phyloP scores from a whole-genome alignment of 169 alveolate species.

The Babesia ovata region DNA sequence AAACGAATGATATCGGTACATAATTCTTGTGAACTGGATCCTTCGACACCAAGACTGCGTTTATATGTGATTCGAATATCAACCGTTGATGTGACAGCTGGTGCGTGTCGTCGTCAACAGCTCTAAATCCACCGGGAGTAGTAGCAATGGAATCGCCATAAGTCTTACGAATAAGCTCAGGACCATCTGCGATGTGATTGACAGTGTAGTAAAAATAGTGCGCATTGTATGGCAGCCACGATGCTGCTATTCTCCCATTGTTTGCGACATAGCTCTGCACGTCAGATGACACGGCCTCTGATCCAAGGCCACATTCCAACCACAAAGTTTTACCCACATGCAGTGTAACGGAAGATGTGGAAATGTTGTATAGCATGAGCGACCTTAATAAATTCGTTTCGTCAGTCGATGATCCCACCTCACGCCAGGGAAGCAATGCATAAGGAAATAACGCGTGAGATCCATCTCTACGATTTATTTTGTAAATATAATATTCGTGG shows the following conservation, averaged over 20 bases:
- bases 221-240: not conserved
- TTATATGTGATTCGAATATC: not conserved
- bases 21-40: not conserved
- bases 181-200: not conserved
- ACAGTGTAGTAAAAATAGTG: not conserved
- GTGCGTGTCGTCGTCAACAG: not conserved
- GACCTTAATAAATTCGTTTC: not conserved
- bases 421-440: not conserved
- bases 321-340: not conserved
- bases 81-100: too few species aligned
- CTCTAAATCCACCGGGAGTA: not conserved
- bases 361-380: not conserved
- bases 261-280: too few species aligned
- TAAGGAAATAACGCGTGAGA: not conserved
- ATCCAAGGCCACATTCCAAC: not conserved
- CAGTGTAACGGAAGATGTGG: not conserved
- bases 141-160: not conserved
- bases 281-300: not conserved
- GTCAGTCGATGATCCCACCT: not conserved
- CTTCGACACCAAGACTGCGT: not conserved
- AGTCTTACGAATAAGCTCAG: not conserved
- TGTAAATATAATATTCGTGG: not conserved
- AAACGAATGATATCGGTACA: not conserved
- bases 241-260: not conserved
- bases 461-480: not conserved